phyloP scores from a whole-genome alignment of 352 stramenopile species.

The Phytophthora sojae region DNA sequence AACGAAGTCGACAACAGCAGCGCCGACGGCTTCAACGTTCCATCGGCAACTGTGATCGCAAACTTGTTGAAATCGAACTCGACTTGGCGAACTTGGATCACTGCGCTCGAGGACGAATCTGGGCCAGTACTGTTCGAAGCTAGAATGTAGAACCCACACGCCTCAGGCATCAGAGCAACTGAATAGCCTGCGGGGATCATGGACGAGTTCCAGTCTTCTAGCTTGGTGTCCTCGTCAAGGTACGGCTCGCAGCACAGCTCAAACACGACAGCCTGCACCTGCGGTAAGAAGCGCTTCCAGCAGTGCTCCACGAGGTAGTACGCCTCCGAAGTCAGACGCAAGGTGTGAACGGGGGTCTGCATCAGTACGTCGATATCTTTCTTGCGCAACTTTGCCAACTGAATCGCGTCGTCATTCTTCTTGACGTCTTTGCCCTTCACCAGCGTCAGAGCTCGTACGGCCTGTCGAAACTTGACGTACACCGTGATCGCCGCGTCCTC shows the following conservation, averaged over 20 bases:
- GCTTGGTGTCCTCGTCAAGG: constrained; percentile 51
- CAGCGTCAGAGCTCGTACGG: constrained; percentile 49
- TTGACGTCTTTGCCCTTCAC: constrained; percentile 62
- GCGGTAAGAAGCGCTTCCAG: constrained; percentile 65
- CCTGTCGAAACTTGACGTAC: constrained; percentile 67
- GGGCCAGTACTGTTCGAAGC: constrained; percentile 18
- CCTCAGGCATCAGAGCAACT: constrained; percentile 45
- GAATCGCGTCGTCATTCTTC: constrained; percentile 43
- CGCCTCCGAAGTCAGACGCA: constrained; percentile 36
- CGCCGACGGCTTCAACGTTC: constrained; percentile 52
- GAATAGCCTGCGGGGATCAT: constrained; percentile 36
- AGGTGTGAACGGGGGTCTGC: constrained; percentile 53
- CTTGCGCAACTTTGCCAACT: constrained; percentile 41
- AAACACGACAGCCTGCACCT: constrained; percentile 66
- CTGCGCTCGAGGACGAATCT: constrained; percentile 3
- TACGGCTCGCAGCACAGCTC: constrained; percentile 62
- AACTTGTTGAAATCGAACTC: constrained; percentile 70
- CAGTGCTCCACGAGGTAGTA: constrained; percentile 58
- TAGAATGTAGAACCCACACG: constrained; percentile 67
- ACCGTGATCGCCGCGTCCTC: constrained; percentile 49
- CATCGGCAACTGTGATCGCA: constrained; percentile 57
- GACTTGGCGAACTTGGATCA: constrained; percentile 56
- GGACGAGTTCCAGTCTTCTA: constrained; percentile 51
- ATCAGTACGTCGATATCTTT: constrained; percentile 27
- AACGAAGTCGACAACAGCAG: constrained; percentile 60